Conservation (phyloP, 2,329 filamentous ascomycete genomes). For the Fonsecaea pedrosoi region DNA sequence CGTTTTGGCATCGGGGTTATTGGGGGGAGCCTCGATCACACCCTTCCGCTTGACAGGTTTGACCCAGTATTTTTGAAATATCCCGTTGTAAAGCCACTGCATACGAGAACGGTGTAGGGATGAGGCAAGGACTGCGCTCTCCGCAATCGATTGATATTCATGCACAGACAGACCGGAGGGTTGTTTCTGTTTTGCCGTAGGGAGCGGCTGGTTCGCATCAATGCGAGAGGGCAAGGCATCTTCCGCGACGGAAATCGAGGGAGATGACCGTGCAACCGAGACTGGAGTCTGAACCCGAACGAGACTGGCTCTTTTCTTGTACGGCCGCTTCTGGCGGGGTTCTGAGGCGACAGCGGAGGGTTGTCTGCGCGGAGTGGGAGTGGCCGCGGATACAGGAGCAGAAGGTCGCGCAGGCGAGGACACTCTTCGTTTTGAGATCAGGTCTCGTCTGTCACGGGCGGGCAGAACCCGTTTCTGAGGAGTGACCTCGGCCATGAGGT, state of each 20-base stretch:
- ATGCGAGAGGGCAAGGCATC: conserved; percentile 60
- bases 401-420: conserved; percentile 42
- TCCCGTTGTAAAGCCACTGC: conserved; percentile 61
- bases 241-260: conserved; percentile 42
- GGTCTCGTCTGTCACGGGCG: conserved; percentile 53
- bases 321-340: conserved; percentile 46
- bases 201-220: conserved; percentile 60
- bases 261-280: conserved; percentile 41
- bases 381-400: conserved; percentile 15
- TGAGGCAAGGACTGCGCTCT: conserved; percentile 64
- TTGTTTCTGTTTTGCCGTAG: conserved; percentile 60
- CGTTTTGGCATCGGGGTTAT: conserved; percentile 59
- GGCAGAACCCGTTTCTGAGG: conserved; percentile 54
- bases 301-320: conserved; percentile 42
- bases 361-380: conserved; percentile 28
- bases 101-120: conserved; percentile 66
- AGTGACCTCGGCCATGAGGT: conserved; percentile 43
- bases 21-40: conserved; percentile 52
- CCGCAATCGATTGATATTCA: conserved; percentile 66
- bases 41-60: conserved; percentile 64
- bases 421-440: conserved; percentile 51
- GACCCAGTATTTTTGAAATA: conserved; percentile 64
- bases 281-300: conserved; percentile 42
- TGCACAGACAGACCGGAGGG: conserved; percentile 53
- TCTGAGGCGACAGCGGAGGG: conserved; percentile 39